phyloP scores from a whole-genome alignment of 2,329 filamentous ascomycete species.

The Pseudogymnoascus sp. region DNA sequence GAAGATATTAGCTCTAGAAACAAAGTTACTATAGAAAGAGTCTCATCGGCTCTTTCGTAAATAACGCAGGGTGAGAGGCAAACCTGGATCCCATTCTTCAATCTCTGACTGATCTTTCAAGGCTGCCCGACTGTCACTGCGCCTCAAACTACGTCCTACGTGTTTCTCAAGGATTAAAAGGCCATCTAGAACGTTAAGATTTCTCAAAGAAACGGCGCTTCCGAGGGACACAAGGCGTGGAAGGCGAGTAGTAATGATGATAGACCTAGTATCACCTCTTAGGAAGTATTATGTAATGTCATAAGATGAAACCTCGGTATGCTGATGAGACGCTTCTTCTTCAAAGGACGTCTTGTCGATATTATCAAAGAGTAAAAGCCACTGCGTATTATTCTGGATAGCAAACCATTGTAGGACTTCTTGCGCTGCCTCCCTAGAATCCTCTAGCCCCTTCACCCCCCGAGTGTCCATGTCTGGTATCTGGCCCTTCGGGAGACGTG shows the following conservation, averaged over 20 bases:
- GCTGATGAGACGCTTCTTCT: slow-evolving; percentile 11
- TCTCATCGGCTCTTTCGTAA: background rate
- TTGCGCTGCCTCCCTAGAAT: slow-evolving; percentile 17
- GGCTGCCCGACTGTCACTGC: background rate
- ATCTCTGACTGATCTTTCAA: background rate
- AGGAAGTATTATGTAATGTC: slow-evolving; percentile 14
- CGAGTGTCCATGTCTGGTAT: slow-evolving; percentile 15
- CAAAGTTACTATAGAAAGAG: background rate
- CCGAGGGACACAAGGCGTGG: slow-evolving; percentile 9
- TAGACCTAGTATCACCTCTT: slow-evolving; percentile 9
- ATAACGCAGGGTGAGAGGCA: slow-evolving; percentile 8
- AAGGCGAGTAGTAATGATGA: slow-evolving; percentile 18
- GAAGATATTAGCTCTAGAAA: slow-evolving; percentile 10
- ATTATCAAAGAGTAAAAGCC: slow-evolving; percentile 32
- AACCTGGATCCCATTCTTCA: slow-evolving; percentile 15
- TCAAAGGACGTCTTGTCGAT: slow-evolving; percentile 22
- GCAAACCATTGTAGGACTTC: slow-evolving; percentile 26
- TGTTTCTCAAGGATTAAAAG: slow-evolving; percentile 12
- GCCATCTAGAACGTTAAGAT: slow-evolving; percentile 10
- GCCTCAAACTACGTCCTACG: slow-evolving; percentile 9
- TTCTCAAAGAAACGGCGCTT: background rate
- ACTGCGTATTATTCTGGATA: slow-evolving; percentile 22
- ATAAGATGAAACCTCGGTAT: slow-evolving; percentile 11
- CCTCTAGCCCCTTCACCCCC: slow-evolving; percentile 10
- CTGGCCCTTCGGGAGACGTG: slow-evolving; percentile 20